These are phyloP conservation scores for Penicillium macrosclerotiorum DNA, from an alignment of 495 filamentous ascomycete genomes.

Conservation along the genomic window DNA sequence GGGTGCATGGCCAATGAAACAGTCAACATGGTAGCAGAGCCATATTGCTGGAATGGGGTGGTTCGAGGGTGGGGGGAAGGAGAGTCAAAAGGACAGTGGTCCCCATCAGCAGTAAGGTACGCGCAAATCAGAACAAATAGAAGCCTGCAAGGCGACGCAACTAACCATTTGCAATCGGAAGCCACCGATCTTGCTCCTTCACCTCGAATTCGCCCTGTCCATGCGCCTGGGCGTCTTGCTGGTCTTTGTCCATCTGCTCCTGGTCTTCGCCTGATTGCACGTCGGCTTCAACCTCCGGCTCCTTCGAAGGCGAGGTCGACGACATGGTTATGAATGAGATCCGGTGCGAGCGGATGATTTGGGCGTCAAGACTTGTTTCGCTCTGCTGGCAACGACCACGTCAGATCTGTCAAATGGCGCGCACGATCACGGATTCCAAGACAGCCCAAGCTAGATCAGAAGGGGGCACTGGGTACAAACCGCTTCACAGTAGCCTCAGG, in stretches of 20 bases:
- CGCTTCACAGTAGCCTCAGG: conserved; percentile 44
- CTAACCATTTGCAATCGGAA: conserved; percentile 99
- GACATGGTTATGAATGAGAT: conserved; percentile 76
- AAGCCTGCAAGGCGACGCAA: conserved; percentile 56
- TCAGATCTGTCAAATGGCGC: conserved; percentile 40
- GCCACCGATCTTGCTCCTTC: conserved; percentile 99
- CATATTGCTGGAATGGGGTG: conserved; percentile 8
- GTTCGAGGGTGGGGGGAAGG: conserved; percentile 20
- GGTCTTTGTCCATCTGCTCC: conserved; percentile 68
- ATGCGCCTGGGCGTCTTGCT: conserved; percentile 62
- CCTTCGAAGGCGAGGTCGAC: conserved; percentile 84
- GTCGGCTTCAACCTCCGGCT: conserved; percentile 84
- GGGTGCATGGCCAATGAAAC: no score
- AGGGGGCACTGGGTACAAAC: conserved; percentile 41
- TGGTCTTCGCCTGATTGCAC: conserved; percentile 88
- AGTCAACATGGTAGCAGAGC: not conserved
- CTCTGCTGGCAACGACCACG: conserved; percentile 50
- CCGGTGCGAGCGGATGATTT: conserved; percentile 25
- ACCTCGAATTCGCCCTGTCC: conserved; percentile 89
- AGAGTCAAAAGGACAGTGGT: conserved; percentile 27
- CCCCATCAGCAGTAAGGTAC: conserved; percentile 52
- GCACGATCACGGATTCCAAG: conserved; percentile 25
- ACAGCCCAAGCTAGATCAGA: conserved; percentile 30
- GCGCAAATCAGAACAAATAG: conserved; percentile 56
- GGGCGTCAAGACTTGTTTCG: conserved; percentile 31